A percentile compares a stretch with the other conserved stretches of the same genome.
These are phyloP conservation scores for Zalerion maritima DNA, from an alignment of 495 filamentous ascomycete genomes.

Conservation along the genomic window DNA sequence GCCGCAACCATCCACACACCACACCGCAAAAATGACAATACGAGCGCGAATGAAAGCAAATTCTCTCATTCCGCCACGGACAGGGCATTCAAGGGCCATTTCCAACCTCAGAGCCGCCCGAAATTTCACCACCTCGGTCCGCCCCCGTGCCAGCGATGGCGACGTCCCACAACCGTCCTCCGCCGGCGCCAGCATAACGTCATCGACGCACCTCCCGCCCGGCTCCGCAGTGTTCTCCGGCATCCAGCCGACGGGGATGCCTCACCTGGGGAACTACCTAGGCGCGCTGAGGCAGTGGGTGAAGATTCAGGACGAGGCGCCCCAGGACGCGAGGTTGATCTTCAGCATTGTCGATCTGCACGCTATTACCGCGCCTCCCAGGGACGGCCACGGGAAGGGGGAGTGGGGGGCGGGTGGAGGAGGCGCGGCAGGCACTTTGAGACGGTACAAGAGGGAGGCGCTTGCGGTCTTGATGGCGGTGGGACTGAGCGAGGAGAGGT, in stretches of 20 bases:
- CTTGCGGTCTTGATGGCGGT: conserved; percentile 71
- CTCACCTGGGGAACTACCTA: conserved; percentile 94
- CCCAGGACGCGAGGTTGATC: conserved; percentile 42
- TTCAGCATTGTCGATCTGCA: conserved; percentile 88
- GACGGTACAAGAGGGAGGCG: conserved; percentile 50
- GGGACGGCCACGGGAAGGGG: no score
- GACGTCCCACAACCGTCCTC: neutral
- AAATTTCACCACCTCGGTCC: conserved; percentile 4
- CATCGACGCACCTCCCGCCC: no score
- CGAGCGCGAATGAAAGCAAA: no score
- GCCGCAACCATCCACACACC: no score
- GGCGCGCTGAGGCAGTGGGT: conserved; percentile 86
- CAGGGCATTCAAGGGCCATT: conserved; percentile 1
- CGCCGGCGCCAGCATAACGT: conserved; percentile 15
- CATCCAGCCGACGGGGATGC: conserved; percentile 89
- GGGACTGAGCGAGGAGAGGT: conserved; percentile 60
- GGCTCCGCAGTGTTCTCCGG: no score
- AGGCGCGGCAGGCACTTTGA: no score
- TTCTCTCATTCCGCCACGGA: neutral
- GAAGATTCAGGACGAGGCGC: conserved; percentile 50
- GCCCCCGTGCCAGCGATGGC: conserved; percentile 1
- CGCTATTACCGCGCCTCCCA: conserved; percentile 71
- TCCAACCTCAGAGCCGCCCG: neutral
- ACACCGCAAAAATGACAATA: no score
- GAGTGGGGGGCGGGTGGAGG: conserved; percentile 37